Evolutionary conservation across 129 eudicot genomes (phyloP).

Genomic region (Solidago caesia): DNA sequence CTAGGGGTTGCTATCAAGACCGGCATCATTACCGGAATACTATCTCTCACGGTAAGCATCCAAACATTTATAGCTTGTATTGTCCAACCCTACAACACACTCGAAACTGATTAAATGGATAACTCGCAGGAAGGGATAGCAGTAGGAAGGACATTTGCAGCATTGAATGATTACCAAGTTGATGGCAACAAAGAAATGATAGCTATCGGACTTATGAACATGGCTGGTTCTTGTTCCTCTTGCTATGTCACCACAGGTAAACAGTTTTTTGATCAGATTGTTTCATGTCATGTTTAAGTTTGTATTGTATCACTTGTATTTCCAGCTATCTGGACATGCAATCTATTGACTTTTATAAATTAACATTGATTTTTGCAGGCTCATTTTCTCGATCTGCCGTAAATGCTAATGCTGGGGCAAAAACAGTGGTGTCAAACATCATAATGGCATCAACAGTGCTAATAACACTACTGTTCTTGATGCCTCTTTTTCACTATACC

Average conservation of each 20-base stretch:
- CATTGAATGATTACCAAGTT: constrained; percentile 85
- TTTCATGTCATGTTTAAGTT: neutral
- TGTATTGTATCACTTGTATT: neutral
- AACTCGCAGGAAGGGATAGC: constrained; percentile 86
- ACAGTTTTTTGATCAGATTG: neutral
- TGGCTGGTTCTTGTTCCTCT: constrained; percentile 96
- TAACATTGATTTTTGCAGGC: constrained; percentile 37
- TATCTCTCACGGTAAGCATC: constrained; percentile 82
- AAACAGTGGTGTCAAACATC: constrained; percentile 77
- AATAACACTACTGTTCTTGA: constrained; percentile 74
- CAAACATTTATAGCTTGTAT: neutral
- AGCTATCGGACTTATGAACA: constrained; percentile 95
- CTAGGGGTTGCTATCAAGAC: constrained; percentile 77
- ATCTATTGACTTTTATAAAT: neutral
- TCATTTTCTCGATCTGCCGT: constrained; percentile 98
- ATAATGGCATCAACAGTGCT: constrained; percentile 84
- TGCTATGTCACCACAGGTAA: constrained; percentile 94
- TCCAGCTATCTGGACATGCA: no score
- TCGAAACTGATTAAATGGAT: neutral
- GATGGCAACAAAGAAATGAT: constrained; percentile 99
- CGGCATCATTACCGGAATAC: constrained; percentile 84
- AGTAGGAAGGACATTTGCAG: constrained; percentile 93
- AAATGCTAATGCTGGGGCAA: constrained; percentile 90
- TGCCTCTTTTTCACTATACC: constrained; percentile 88
- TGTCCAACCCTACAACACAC: neutral